Conservation (phyloP, 106 monocot species). For the Dendrobium catenatum region DNA sequence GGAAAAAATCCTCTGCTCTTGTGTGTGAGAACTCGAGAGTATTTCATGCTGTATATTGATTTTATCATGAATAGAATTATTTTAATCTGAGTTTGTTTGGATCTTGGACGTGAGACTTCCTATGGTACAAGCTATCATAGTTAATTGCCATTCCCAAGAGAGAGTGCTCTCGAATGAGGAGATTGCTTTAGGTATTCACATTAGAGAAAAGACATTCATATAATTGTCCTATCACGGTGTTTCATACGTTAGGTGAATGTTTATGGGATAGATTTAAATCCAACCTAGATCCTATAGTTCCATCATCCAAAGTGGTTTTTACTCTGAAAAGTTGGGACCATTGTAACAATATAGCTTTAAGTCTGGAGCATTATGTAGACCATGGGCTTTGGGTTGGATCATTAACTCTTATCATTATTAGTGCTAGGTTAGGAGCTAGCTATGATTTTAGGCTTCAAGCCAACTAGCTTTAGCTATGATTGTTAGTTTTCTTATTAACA, state of each 20-base stretch:
- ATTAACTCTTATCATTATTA: too few relatives aligned
- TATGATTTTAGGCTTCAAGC: too few relatives aligned
- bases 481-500: too few relatives aligned
- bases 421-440: too few relatives aligned
- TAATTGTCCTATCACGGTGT: neutral
- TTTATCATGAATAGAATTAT: neutral
- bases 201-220: neutral
- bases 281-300: too few relatives aligned
- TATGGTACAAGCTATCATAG: neutral
- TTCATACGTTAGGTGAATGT: neutral
- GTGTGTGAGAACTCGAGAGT: neutral
- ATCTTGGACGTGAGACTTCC: neutral
- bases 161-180: neutral
- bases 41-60: neutral
- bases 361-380: too few relatives aligned
- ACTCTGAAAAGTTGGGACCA: too few relatives aligned
- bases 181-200: neutral
- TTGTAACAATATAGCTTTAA: too few relatives aligned
- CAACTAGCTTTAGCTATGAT: too few relatives aligned
- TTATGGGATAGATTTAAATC: neutral
- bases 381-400: too few relatives aligned
- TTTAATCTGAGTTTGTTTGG: neutral
- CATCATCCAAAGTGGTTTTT: too few relatives aligned
- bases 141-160: neutral
- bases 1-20: neutral